phyloP scores from a whole-genome alignment of 306 rosid species.

The Trichosanthes cucumerina region DNA sequence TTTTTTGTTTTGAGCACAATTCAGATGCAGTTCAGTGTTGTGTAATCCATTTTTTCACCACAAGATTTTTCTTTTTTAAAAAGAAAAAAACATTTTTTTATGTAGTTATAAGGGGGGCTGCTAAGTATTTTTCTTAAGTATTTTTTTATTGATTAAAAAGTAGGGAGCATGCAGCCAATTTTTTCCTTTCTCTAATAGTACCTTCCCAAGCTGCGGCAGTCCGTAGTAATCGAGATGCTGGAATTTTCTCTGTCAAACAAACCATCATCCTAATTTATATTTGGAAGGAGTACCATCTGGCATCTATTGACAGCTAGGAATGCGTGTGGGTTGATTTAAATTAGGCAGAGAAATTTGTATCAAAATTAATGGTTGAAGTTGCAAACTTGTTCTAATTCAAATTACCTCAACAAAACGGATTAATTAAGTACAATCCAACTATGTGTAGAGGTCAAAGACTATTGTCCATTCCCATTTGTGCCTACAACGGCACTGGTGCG shows the following conservation, averaged over 20 bases:
- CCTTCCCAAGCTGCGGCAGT: constrained; percentile 3
- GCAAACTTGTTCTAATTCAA: background rate
- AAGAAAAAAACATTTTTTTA: no score
- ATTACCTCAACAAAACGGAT: background rate
- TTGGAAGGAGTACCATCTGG: background rate
- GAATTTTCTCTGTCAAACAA: background rate
- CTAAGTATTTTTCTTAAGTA: no score
- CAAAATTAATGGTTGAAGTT: background rate
- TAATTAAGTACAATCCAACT: background rate
- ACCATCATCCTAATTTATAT: background rate
- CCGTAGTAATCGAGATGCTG: background rate
- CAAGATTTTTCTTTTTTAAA: no score
- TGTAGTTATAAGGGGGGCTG: no score
- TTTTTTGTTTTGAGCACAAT: no score
- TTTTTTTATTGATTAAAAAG: no score
- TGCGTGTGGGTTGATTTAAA: background rate
- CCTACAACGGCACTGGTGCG: no score
- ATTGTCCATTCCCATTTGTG: no score
- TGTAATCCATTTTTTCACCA: no score
- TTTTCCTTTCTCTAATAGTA: background rate
- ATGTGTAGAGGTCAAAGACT: background rate
- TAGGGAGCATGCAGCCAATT: no score
- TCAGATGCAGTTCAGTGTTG: no score
- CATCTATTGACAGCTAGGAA: background rate
- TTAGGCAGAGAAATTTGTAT: background rate